Base-by-base conservation (phyloP, 1,284 basidiomycete species). In the Trichosporon asahii region DNA sequence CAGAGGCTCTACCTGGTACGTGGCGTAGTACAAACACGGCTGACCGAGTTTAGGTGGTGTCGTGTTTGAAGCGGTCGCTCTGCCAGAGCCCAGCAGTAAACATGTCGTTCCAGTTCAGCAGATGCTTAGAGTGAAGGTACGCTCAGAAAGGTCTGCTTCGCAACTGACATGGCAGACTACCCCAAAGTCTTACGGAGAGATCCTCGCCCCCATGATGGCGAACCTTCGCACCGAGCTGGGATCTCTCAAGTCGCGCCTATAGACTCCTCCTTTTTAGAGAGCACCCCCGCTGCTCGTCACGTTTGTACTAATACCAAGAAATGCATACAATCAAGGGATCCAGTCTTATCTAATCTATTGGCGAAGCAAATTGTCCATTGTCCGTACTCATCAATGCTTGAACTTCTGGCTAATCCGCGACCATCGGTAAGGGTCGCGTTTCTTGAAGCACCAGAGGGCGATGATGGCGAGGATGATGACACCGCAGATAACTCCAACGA, bases 401-500 rank as follows among this genome's bases (percentile, higher is more conserved):
- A 61, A 61, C 57, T 61, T 61, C 27, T n/a, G 8, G 57, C 57
- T 61, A 31, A 61, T 31, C 15, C 57, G 11, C 27, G 14, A 15
- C 57, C 57, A 61, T 12, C 57, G 21, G 7, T 21, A 61, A 5
- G 57, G 57, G 27, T 61, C 57, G 6, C 57, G 27, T 27, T 61
- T 33, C 57, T 61, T 61, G 57, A 61, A 21, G 4, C 27, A 61
- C 57, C 57, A 61, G 11, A 61, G 29, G 57, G 27, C 57, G 18
- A 61, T 33, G 57, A 61, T 61, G 4, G 57, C 57, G 27, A 61
- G 29, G 29, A 61, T 31, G 18, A 61, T 61, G 57, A 61, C 57
- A 33, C 57, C 57, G 15, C 57, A 61, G 6, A 90, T 80, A 25
- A 90, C 87, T 2, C 87, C 92, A 76, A 95, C 85, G 0, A 89